Conservation (phyloP, 192 early-diverging fungal genomes). For the Rhizophlyctis rosea region DNA sequence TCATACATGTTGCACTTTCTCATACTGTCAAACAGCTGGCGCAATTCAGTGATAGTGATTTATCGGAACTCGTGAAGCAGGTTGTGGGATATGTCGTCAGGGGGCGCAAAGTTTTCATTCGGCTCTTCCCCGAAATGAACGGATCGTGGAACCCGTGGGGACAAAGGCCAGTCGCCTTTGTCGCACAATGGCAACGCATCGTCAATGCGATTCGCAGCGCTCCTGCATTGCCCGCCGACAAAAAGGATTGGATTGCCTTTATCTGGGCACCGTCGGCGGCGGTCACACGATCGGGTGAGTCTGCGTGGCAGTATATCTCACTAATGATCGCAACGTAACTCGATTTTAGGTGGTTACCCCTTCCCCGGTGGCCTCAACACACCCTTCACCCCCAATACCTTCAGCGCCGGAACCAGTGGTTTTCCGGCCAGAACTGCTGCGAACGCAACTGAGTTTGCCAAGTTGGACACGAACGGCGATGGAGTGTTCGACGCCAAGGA, state of each 20-base stretch:
- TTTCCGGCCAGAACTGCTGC: no score
- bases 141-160: constrained; percentile 26
- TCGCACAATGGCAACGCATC: constrained; percentile 19
- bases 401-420: neutral
- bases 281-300: no score
- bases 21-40: constrained; percentile 11
- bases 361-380: constrained; percentile 6
- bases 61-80: constrained; percentile 24
- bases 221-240: neutral
- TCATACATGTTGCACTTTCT: no score
- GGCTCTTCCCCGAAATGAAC: constrained; percentile 37
- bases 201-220: constrained; percentile 15
- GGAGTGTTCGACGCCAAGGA: constrained; percentile 27
- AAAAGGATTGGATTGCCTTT: constrained; percentile 25
- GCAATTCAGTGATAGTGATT: constrained; percentile 6
- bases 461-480: constrained; percentile 36
- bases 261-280: constrained; percentile 23
- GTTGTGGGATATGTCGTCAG: constrained; percentile 3
- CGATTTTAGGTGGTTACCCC: constrained; percentile 27
- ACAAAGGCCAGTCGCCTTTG: constrained; percentile 23
- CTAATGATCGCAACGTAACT: no score
- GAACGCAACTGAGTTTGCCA: constrained; percentile 13
- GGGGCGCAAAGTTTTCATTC: constrained; percentile 22
- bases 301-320: no score
- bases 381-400: constrained; percentile 4